Conservation (phyloP, 495 filamentous ascomycete species). For the Aspergillus sparsus region DNA sequence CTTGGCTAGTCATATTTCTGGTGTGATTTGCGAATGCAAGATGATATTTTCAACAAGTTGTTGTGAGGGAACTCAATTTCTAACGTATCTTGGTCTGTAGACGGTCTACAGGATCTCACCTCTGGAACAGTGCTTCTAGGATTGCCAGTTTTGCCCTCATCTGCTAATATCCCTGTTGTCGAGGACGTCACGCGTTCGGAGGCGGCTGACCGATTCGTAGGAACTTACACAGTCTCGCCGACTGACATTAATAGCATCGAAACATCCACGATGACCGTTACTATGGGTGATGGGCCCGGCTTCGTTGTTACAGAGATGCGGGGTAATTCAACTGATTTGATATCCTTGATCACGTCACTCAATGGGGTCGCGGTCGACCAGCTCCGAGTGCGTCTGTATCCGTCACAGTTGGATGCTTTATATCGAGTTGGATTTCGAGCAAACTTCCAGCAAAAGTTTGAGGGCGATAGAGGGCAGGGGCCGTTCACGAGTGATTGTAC, state of each 20-base stretch:
- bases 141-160: slow-evolving; percentile 32
- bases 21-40: too few species aligned
- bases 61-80: too few species aligned
- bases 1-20: slow-evolving; percentile 55
- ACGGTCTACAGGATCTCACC: too few species aligned
- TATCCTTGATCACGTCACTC: not conserved
- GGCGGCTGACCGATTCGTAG: not conserved
- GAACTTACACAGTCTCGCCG: not conserved
- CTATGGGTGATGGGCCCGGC: not conserved
- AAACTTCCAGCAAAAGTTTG: slow-evolving; percentile 30
- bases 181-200: not conserved
- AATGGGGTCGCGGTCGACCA: not conserved
- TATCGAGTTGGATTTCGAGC: not conserved
- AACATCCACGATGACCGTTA: not conserved
- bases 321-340: not conserved
- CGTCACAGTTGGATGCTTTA: not conserved
- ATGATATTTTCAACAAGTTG: too few species aligned
- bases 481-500: slow-evolving; percentile 26
- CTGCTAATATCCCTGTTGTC: slow-evolving; percentile 15
- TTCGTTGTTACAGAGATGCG: not conserved
- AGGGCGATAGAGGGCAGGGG: slow-evolving; percentile 16
- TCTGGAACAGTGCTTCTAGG: too few species aligned
- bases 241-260: not conserved
- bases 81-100: too few species aligned
- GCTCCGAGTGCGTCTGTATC: not conserved